Conservation (phyloP, 202 grass and related monocot genomes). For the Schoenoplectus tabernaemontani region DNA sequence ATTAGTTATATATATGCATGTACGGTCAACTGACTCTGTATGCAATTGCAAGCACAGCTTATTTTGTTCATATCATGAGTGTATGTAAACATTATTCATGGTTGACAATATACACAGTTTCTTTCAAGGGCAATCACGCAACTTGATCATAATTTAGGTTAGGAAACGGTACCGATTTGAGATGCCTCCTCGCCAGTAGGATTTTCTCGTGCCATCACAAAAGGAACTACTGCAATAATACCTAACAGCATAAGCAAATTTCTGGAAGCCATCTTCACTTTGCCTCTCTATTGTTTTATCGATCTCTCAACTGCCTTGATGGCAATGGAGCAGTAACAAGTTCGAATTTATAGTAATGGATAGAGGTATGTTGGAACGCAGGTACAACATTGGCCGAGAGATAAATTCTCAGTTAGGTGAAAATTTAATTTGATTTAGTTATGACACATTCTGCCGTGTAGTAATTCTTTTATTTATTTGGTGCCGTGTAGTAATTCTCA, state of each 20-base stretch:
- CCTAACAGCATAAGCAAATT: neutral
- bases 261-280: neutral
- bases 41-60: too few relatives aligned
- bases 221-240: neutral
- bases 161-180: neutral
- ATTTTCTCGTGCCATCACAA: neutral
- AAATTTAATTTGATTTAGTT: too few relatives aligned
- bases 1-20: too few relatives aligned
- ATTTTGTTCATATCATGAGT: too few relatives aligned
- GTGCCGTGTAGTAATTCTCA: too few relatives aligned
- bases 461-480: neutral
- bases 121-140: neutral
- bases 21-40: too few relatives aligned
- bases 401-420: too few relatives aligned
- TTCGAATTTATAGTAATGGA: neutral
- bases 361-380: neutral
- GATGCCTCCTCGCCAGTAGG: neutral
- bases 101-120: neutral
- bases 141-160: neutral
- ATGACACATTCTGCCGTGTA: too few relatives aligned
- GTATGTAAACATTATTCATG: neutral
- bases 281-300: too few relatives aligned
- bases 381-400: too few relatives aligned
- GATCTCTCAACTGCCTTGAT: neutral
- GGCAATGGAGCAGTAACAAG: neutral